Conservation (phyloP, 1,139 yeast genomes). For the Kodamaea plutei region DNA sequence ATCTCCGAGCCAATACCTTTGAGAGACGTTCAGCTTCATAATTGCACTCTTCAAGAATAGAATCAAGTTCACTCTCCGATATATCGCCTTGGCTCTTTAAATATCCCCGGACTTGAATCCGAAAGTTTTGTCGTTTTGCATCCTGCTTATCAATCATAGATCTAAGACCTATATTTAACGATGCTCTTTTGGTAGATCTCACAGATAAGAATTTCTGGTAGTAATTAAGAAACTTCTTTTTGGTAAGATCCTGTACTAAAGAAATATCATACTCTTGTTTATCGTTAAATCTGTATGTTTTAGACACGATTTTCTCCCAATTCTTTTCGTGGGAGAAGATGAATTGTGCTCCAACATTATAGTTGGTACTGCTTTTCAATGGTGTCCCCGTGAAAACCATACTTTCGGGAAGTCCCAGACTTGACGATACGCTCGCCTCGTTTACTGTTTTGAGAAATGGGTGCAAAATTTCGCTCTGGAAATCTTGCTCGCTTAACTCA, state of each 20-base stretch:
- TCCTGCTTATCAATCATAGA: constrained; percentile 28
- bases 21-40: constrained; percentile 30
- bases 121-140: constrained; percentile 24
- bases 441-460: constrained; percentile 30
- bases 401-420: constrained; percentile 16
- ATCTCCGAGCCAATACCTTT: constrained; percentile 35
- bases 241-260: constrained; percentile 18
- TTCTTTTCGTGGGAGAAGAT: constrained; percentile 38
- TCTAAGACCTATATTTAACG: constrained; percentile 27
- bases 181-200: constrained; percentile 29
- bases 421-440: constrained; percentile 6
- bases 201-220: constrained; percentile 33
- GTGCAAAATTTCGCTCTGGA: constrained; percentile 26
- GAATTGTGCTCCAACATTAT: constrained; percentile 18
- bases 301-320: constrained; percentile 48
- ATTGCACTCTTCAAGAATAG: constrained; percentile 29
- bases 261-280: no score
- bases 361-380: constrained; percentile 23
- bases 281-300: constrained; percentile 33
- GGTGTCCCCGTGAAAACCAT: constrained; percentile 21
- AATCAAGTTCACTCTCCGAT: constrained; percentile 28
- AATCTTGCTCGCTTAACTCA: constrained; percentile 26
- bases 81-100: constrained; percentile 42
- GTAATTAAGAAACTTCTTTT: constrained; percentile 27
- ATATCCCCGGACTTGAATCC: constrained; percentile 36